Base-by-base conservation (phyloP, 2,329 filamentous ascomycete genomes). In the Gaeumannomyces sp. region DNA sequence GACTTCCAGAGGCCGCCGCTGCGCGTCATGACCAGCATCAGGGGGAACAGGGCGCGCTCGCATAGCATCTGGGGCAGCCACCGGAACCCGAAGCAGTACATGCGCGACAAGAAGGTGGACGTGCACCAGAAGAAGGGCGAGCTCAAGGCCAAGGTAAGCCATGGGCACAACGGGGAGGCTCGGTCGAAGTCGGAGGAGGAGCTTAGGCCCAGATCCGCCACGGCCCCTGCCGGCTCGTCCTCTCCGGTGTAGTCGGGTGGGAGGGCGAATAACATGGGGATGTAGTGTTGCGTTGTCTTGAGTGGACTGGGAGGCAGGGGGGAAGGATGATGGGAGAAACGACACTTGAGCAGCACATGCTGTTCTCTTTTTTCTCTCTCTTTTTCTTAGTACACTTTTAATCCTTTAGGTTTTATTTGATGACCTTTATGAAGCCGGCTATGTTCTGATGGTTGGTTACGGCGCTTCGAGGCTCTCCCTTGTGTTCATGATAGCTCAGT, bases 71-170 rank as follows among this genome's bases (percentile, higher is more conserved):
- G 59, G 25, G 35, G 59, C 2, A 53, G 50, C 25, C 61, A 63
- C 45, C 65, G 70, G 2, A 67, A 69, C 1, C 68, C 73, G 58
- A 66, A 68, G 59, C 66, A 70, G 66, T 72, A 72, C 45, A 68
- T 73, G 68, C 68, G 69, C 28, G 70, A 73, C 53, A 66, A 71
- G 65, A 73, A 72, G 67, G 63, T 53, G 22, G 69, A 70, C 64
- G 69, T 67, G 22, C 71, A 69, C 65, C 66, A 58, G 1, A 71
- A 53, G 7, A 53, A n/a, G 45, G 22, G 10, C 7, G 33, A 13
- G 33, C 33, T 28, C 56, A 62, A 61, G 60, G 60, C 31, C 60
- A 61, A 53, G 38, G 35, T 28, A 14, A 14, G 29, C 14, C 31
- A 61, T 11, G 35, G 16, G 11, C 14, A 61, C 13, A 27, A 25